phyloP scores from a whole-genome alignment of 2,329 filamentous ascomycete genomes.

The Verticillium isaacii region DNA sequence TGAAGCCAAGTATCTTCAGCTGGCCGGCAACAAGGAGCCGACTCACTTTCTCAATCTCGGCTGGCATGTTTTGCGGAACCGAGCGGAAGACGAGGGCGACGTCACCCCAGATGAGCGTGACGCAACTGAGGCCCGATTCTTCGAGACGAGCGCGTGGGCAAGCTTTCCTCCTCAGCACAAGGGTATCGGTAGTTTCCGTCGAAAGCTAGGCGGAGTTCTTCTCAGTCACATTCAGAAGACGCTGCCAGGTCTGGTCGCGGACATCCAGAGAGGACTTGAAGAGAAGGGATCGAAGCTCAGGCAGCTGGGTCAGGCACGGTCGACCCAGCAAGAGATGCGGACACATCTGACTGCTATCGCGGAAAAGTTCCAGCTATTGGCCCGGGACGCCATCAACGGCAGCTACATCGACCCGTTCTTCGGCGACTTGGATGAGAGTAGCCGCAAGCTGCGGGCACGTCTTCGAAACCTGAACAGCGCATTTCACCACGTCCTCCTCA shows the following conservation, averaged over 20 bases:
- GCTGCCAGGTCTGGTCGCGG: slow-evolving; percentile 22
- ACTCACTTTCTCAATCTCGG: slow-evolving; percentile 32
- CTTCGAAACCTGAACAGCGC: slow-evolving; percentile 17
- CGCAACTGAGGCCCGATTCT: slow-evolving; percentile 11
- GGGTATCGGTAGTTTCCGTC: slow-evolving; percentile 14
- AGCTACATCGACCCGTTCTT: slow-evolving; percentile 25
- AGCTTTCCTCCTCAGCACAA: slow-evolving; percentile 13
- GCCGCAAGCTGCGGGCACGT: slow-evolving; percentile 18
- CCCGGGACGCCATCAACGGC: slow-evolving; percentile 21
- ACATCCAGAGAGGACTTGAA: slow-evolving; percentile 20
- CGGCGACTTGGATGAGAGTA: slow-evolving; percentile 14
- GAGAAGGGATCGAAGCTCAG: slow-evolving; percentile 16
- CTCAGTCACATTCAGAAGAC: slow-evolving; percentile 24
- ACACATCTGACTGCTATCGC: slow-evolving; percentile 18
- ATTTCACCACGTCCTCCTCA: slow-evolving; percentile 17
- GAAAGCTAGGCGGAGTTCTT: slow-evolving; percentile 21
- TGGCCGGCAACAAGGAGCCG: slow-evolving; percentile 37
- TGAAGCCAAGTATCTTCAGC: slow-evolving; percentile 31
- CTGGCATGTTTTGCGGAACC: slow-evolving; percentile 17
- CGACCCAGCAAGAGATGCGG: slow-evolving; percentile 16
- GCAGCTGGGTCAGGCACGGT: slow-evolving; percentile 18
- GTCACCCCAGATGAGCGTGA: slow-evolving; percentile 9
- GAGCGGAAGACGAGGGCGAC: slow-evolving; percentile 8
- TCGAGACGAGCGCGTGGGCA: slow-evolving; percentile 12
- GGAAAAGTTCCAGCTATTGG: slow-evolving; percentile 18